Conservation (phyloP, 192 early-diverging fungal species). For the Linnemannia schmuckeri region DNA sequence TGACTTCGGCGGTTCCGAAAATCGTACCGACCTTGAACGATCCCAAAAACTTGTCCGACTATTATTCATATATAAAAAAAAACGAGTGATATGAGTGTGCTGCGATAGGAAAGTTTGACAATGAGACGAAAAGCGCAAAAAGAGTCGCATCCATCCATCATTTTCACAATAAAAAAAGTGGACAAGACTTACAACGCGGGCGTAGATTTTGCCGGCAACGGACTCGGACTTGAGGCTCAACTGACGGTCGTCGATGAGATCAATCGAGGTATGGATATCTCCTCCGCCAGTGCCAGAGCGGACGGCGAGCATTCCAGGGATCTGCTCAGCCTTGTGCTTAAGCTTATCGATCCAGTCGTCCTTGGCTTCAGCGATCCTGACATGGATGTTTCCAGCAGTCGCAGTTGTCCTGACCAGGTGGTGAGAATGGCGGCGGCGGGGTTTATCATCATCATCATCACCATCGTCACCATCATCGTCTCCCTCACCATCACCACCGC, state of each 20-base stretch:
- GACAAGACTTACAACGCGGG: not conserved
- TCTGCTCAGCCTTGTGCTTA: slow-evolving; percentile 4
- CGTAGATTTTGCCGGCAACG: not conserved
- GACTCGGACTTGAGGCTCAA: slow-evolving; percentile 5
- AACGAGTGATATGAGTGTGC: not conserved
- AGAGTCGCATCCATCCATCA: no score
- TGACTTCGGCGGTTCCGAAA: slow-evolving; percentile 8
- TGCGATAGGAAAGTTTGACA: not conserved
- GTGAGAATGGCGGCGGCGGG: not conserved
- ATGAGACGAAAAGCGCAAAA: not conserved
- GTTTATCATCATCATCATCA: slow-evolving; percentile 5
- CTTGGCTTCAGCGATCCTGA: not conserved
- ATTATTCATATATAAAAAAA: not conserved
- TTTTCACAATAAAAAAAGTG: slow-evolving; percentile 2
- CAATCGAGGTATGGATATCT: not conserved
- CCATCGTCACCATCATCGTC: not conserved
- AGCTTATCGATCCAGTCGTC: not conserved
- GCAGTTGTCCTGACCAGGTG: slow-evolving; percentile 4
- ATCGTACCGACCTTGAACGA: slow-evolving; percentile 2
- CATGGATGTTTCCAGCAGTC: slow-evolving; percentile 12
- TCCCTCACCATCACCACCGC: slow-evolving; percentile 3
- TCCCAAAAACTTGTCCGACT: slow-evolving; percentile 41
- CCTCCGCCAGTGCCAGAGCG: slow-evolving; percentile 1
- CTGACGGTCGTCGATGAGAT: slow-evolving; percentile 13
- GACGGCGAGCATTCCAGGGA: slow-evolving; percentile 17